Evolutionary conservation across 192 early-diverging fungal genomes (phyloP).

Genomic region (Lobosporangium transversale): DNA sequence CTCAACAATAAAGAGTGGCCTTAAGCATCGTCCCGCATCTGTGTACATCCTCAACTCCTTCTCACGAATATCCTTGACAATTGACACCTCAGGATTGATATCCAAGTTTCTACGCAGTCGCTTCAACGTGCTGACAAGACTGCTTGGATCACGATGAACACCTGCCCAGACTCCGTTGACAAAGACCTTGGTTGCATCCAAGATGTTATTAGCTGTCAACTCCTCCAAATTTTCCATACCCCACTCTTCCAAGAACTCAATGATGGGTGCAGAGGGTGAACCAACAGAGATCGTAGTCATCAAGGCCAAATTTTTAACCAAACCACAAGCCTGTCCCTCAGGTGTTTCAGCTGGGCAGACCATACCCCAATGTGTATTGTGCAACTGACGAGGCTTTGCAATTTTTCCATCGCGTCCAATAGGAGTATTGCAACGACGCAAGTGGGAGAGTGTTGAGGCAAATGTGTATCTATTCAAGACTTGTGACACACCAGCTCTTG

Average conservation of each 20-base stretch:
- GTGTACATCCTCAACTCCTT: conserved; percentile 96
- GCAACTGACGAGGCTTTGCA: conserved; percentile 98
- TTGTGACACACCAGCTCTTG: conserved; percentile 94
- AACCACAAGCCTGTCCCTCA: conserved; percentile 98
- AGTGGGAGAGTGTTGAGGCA: conserved; percentile 96
- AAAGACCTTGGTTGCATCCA: conserved; percentile 91
- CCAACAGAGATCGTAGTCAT: conserved; percentile 97
- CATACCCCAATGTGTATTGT: conserved; percentile 99
- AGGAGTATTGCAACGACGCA: conserved; percentile 98
- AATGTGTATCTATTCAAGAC: conserved; percentile 99
- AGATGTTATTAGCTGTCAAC: conserved; percentile 73
- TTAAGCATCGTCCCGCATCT: conserved; percentile 94
- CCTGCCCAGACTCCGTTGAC: conserved; percentile 99
- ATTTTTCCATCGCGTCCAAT: conserved; percentile 98
- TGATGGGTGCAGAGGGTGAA: conserved; percentile 79
- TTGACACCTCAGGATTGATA: conserved; percentile 90
- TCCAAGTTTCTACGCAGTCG: conserved; percentile 83
- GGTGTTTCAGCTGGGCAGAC: conserved; percentile 98
- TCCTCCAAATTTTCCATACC: conserved; percentile 94
- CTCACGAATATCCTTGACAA: conserved; percentile 95
- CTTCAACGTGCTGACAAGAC: conserved; percentile 84
- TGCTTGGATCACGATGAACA: conserved; percentile 88
- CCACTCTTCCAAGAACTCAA: conserved; percentile 93
- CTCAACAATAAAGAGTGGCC: conserved; percentile 94
- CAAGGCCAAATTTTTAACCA: conserved; percentile 98